Evolutionary conservation across 768 basidiomycete genomes (phyloP).

Genomic region (Leccinum boreale): DNA sequence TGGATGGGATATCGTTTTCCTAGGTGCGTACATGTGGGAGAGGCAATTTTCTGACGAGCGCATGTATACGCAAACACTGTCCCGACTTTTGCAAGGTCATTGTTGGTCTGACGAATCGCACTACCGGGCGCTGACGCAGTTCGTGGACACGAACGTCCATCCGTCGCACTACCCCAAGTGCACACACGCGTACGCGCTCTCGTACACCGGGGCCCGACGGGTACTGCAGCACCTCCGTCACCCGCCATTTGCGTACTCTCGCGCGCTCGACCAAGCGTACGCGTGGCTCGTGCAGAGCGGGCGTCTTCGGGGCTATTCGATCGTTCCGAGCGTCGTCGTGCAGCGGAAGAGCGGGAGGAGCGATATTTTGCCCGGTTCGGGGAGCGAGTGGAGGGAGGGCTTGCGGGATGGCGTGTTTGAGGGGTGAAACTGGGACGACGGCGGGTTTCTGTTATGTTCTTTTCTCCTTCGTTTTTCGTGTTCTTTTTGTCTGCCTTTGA

Average conservation of each 20-base stretch:
- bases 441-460: background rate
- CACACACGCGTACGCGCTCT: slow-evolving; percentile 71
- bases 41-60: background rate
- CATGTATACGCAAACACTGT: background rate
- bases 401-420: slow-evolving; percentile 48
- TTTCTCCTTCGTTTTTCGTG: background rate
- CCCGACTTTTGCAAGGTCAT: slow-evolving; percentile 46
- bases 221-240: slow-evolving; percentile 56
- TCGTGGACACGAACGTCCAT: slow-evolving; percentile 38
- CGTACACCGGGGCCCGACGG: slow-evolving; percentile 55
- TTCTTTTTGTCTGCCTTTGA: background rate
- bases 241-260: slow-evolving; percentile 71
- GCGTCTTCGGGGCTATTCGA: slow-evolving; percentile 55
- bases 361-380: slow-evolving; percentile 48
- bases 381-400: slow-evolving; percentile 54
- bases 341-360: slow-evolving; percentile 60
- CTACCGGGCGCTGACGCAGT: slow-evolving; percentile 36
- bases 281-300: slow-evolving; percentile 61
- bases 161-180: slow-evolving; percentile 63
- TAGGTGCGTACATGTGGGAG: slow-evolving; percentile 43
- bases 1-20: slow-evolving; percentile 71
- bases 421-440: background rate
- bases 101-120: slow-evolving; percentile 74
- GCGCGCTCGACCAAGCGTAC: slow-evolving; percentile 72
- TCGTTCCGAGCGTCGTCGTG: slow-evolving; percentile 64